These are phyloP conservation scores for Solanum habrochaites DNA, from an alignment of 257 asterid species.

Conservation along the genomic window DNA sequence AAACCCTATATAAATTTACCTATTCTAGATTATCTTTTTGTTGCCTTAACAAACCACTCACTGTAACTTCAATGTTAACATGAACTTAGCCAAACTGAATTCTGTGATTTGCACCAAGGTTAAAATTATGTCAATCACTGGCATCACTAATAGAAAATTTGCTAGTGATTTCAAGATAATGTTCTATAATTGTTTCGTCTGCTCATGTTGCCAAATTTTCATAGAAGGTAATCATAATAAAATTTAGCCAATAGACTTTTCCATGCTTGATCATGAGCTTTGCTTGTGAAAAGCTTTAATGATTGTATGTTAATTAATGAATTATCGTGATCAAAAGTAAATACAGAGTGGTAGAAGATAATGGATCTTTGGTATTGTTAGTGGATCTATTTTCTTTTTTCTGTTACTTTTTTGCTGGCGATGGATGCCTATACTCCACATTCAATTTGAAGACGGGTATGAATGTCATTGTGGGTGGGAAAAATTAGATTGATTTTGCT, in stretches of 20 bases:
- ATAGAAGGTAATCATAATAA: background rate
- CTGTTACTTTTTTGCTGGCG: background rate
- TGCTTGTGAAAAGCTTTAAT: background rate
- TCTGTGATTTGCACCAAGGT: background rate
- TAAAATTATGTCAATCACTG: background rate
- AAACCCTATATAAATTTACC: background rate
- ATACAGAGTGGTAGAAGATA: background rate
- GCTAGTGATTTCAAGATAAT: background rate
- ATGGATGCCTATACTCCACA: background rate
- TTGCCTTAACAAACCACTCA: background rate
- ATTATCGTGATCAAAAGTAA: background rate
- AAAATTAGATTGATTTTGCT: background rate
- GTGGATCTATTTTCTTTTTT: background rate
- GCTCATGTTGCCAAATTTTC: background rate
- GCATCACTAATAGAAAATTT: background rate
- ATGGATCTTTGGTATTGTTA: background rate
- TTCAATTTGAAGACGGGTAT: background rate
- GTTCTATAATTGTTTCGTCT: background rate
- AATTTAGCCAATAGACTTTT: background rate
- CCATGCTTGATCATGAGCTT: background rate
- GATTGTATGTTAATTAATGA: background rate
- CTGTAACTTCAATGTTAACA: background rate
- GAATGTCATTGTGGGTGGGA: background rate
- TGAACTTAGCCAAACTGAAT: background rate
- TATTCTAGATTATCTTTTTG: background rate